A percentile compares a stretch with the other conserved stretches of the same genome.
Evolutionary conservation across 192 early-diverging fungal genomes (phyloP).

Genomic region (Podila epigama): DNA sequence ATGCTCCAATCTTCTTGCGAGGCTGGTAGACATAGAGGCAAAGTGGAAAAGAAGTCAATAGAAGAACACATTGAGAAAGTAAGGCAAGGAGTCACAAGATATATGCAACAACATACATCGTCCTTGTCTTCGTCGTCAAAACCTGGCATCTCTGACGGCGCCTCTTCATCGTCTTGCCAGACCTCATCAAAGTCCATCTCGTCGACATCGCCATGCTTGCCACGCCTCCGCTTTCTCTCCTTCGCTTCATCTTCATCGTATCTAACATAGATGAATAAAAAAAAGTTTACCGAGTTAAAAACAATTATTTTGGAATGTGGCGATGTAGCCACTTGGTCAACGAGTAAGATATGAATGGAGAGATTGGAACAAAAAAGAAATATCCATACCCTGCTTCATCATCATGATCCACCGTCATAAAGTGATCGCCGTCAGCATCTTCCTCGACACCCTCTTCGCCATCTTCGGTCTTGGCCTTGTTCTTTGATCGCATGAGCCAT

Average conservation of each 20-base stretch:
- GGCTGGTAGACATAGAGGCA: constrained; percentile 15
- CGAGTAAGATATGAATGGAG: not conserved
- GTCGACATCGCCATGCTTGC: constrained; percentile 66
- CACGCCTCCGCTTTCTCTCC: constrained; percentile 30
- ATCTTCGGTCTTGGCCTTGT: constrained; percentile 48
- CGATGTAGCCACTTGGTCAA: too few species aligned
- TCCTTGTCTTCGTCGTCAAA: constrained; percentile 73
- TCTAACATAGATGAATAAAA: not conserved
- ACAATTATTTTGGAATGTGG: too few species aligned
- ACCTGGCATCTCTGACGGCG: constrained; percentile 69
- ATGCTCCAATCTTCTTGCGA: constrained; percentile 47
- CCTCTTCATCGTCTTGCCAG: constrained; percentile 85
- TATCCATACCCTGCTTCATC: constrained; percentile 47
- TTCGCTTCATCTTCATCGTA: constrained; percentile 48
- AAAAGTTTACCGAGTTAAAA: not conserved
- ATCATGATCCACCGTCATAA: constrained; percentile 59
- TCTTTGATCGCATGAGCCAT: constrained; percentile 59
- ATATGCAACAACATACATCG: constrained; percentile 36
- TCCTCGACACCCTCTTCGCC: constrained; percentile 52
- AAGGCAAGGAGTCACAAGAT: not conserved
- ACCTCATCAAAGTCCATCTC: constrained; percentile 83
- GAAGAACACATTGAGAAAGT: not conserved
- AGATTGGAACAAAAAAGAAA: not conserved
- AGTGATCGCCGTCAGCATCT: constrained; percentile 38
- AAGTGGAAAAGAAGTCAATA: not conserved